A percentile compares a stretch with the other conserved stretches of the same genome.
These are phyloP conservation scores for Skeletonema grethae DNA, from an alignment of 108 stramenopile genomes.

Conservation along the genomic window DNA sequence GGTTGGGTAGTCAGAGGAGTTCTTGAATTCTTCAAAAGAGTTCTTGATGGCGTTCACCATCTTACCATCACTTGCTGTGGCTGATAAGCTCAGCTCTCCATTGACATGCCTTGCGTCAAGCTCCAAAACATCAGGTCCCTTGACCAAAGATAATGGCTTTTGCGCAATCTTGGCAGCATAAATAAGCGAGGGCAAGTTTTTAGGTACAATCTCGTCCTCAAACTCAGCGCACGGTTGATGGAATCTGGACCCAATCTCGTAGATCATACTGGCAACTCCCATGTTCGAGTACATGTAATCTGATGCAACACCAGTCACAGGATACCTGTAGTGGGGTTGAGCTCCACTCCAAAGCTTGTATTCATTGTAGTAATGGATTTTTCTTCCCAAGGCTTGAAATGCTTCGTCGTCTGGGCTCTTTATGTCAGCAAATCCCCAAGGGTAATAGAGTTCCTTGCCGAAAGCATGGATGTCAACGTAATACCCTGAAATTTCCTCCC, in stretches of 20 bases:
- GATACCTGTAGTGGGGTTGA: constrained; percentile 27
- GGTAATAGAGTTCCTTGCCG: constrained; percentile 36
- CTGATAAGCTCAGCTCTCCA: not conserved
- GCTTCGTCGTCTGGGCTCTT: constrained; percentile 43
- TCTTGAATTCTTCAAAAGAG: not conserved
- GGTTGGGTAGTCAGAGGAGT: constrained; percentile 3
- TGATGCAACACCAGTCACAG: constrained; percentile 35
- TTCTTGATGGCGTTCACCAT: not conserved
- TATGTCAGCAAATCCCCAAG: constrained; percentile 48
- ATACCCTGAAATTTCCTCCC: constrained; percentile 35
- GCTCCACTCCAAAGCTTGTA: constrained; percentile 34
- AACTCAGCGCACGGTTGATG: constrained; percentile 49
- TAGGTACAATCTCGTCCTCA: constrained; percentile 37
- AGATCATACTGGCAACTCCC: constrained; percentile 49
- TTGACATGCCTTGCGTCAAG: not conserved
- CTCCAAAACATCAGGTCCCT: constrained; percentile 53
- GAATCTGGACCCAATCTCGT: constrained; percentile 54
- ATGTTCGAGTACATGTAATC: constrained; percentile 51
- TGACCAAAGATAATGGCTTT: constrained; percentile 36
- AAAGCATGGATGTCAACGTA: constrained; percentile 58
- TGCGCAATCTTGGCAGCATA: constrained; percentile 45
- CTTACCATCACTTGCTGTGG: constrained; percentile 5
- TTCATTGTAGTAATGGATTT: constrained; percentile 34
- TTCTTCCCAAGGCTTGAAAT: constrained; percentile 34
- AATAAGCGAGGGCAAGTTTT: constrained; percentile 35